Evolutionary conservation across 139 green algal genomes (phyloP).

Genomic region (Zygnema cylindricum): DNA sequence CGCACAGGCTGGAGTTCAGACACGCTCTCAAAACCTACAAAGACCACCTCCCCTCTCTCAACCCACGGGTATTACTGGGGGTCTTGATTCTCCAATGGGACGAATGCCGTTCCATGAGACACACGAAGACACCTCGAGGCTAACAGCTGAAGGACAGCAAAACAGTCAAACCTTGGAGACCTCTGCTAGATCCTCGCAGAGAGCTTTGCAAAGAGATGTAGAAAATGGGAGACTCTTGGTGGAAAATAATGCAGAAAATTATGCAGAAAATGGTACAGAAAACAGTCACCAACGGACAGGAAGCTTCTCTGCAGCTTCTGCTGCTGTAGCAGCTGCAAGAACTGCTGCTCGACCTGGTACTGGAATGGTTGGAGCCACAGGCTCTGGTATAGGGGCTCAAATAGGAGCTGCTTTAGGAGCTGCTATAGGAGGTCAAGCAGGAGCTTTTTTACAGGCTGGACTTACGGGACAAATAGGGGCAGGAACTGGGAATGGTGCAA

Average conservation of each 20-base stretch:
- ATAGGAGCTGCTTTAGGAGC: slow-evolving; percentile 27
- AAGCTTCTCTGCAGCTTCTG: slow-evolving; percentile 3
- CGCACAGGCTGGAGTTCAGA: neutral
- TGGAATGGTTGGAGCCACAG: slow-evolving; percentile 1
- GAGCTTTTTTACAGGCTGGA: neutral
- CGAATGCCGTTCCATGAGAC: neutral
- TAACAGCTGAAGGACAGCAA: too few species aligned
- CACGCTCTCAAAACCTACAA: neutral
- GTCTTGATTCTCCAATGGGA: neutral
- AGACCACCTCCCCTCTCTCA: neutral
- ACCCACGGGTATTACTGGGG: neutral
- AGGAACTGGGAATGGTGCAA: slow-evolving; percentile 1
- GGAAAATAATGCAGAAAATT: neutral
- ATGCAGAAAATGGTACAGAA: neutral
- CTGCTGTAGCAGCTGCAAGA: slow-evolving; percentile 32
- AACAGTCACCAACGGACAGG: neutral
- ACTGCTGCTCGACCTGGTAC: slow-evolving; percentile 17
- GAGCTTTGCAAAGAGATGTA: neutral
- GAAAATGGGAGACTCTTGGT: neutral
- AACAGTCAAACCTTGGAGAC: too few species aligned
- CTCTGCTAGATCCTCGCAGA: neutral
- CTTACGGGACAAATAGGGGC: neutral
- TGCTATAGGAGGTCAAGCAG: neutral
- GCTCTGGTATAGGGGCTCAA: slow-evolving; percentile 20
- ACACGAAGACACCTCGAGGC: neutral